Evolutionary conservation across 805 yeast genomes (phyloP).

Genomic region (Saturnispora saitoi): DNA sequence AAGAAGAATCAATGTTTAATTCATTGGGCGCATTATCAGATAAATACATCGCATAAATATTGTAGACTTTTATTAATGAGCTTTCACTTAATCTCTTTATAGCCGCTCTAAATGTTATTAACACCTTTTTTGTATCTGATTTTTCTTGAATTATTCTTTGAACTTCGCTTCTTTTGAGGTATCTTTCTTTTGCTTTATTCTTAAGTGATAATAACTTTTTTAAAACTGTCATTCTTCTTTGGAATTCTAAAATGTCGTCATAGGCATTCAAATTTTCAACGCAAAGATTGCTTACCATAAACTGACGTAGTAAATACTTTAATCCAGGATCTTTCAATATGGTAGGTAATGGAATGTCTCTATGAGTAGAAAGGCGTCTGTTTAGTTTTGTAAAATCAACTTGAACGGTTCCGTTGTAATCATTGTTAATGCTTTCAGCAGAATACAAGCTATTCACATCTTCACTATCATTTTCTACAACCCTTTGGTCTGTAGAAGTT

Average conservation of each 20-base stretch:
- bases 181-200: conserved; percentile 18
- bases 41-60: conserved; percentile 57
- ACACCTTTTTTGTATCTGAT: conserved; percentile 17
- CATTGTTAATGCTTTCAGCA: not conserved
- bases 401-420: not conserved
- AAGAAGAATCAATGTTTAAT: conserved; percentile 49
- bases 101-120: conserved; percentile 30
- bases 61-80: conserved; percentile 53
- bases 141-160: conserved; percentile 3
- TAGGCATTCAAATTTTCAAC: conserved; percentile 72
- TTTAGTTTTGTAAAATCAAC: not conserved
- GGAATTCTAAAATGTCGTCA: conserved; percentile 46
- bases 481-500: not conserved
- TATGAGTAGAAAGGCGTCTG: not conserved
- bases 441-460: not conserved
- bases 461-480: not conserved
- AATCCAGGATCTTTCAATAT: conserved; percentile 62
- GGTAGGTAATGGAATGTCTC: not conserved
- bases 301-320: conserved; percentile 57
- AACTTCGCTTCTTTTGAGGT: conserved; percentile 3
- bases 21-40: conserved; percentile 60
- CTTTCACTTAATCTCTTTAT: conserved; percentile 39
- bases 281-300: conserved; percentile 56
- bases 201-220: conserved; percentile 31
- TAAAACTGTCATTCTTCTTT: conserved; percentile 36